Base-by-base conservation (phyloP, 2,329 filamentous ascomycete species). In the Cyphellophora attinorum region DNA sequence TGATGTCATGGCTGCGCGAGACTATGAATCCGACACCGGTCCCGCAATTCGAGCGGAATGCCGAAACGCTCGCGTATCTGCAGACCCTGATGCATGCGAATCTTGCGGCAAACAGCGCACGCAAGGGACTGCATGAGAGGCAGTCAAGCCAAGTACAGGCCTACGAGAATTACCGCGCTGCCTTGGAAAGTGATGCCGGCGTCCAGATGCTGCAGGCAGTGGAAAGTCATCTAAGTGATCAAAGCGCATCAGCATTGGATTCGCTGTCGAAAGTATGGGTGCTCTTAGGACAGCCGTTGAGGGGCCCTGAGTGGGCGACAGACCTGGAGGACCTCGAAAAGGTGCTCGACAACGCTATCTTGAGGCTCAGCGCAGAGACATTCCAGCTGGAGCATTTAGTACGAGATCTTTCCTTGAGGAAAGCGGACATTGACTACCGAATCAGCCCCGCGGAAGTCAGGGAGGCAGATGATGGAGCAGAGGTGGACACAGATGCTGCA, bases 1-100 rank as follows among this genome's bases (percentile, higher is more conserved):
- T 95, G 47, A 85, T 93, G 59, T 67, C 68, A 49, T 96, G 89
- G 88, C 74, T 95, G 8, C 67, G 70, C 29, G 70, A 73, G 39
- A 82, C 82, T 52, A 83, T 82, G 47, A 68, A 70, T 29, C 71
- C 74, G 18, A 73, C 72, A 29, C 55, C 70, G 0, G 62, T 79
- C 0, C 86, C 85, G 0, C 54, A 68, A 1, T 94, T 94, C 56
- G 89, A 96, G 61, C 79, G 85, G 50, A 95, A 91, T 53, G 70
- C 80, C 18, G 82, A 89, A 29, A 95, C 88, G 11, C 43, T 49
- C 16, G 32, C 29, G 12, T 43, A 43, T 11, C 29, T 49, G 25
- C 45, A 49, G 29, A 34, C 29, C 15, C 40, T 49, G 18, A 49
- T 44, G 43, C 30, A 40, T 2, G 45, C 40, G 18, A 47, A 44